These are phyloP conservation scores for Eutypella sp. DNA, from an alignment of 2,329 filamentous ascomycete genomes.

Conservation along the genomic window DNA sequence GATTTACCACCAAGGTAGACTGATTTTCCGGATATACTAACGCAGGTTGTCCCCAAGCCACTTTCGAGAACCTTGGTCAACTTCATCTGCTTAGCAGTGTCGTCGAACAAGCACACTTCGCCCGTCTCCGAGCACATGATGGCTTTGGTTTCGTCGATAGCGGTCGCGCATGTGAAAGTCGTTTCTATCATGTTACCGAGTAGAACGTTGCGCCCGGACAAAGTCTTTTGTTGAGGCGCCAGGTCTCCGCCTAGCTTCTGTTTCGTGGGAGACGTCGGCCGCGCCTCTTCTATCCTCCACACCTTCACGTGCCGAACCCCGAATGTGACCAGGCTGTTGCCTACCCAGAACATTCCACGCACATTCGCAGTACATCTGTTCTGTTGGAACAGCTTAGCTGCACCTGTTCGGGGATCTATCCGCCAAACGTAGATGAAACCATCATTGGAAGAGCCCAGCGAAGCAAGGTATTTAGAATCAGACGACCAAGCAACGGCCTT, in stretches of 20 bases:
- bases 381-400: slow-evolving; percentile 74
- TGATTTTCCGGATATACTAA: slow-evolving; percentile 53
- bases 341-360: slow-evolving; percentile 86
- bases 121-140: slow-evolving; percentile 84
- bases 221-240: slow-evolving; percentile 55
- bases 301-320: slow-evolving; percentile 90
- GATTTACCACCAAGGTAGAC: slow-evolving; percentile 67
- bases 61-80: slow-evolving; percentile 62
- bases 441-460: slow-evolving; percentile 83
- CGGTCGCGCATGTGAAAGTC: slow-evolving; percentile 74
- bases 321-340: slow-evolving; percentile 74
- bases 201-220: slow-evolving; percentile 83
- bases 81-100: slow-evolving; percentile 66
- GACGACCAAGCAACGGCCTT: slow-evolving; percentile 84
- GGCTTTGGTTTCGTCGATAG: slow-evolving; percentile 67
- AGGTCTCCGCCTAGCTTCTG: slow-evolving; percentile 47
- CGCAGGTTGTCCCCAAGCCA: slow-evolving; percentile 63
- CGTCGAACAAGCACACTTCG: slow-evolving; percentile 83
- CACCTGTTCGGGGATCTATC: slow-evolving; percentile 75
- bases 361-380: slow-evolving; percentile 88
- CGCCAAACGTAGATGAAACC: slow-evolving; percentile 91
- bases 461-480: slow-evolving; percentile 81
- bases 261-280: slow-evolving; percentile 58
- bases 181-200: slow-evolving; percentile 76
- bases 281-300: slow-evolving; percentile 74